Evolutionary conservation across 306 rosid genomes (phyloP), one percentile per base, ranked within the genome.

Genomic region (Calophaca sinica): DNA sequence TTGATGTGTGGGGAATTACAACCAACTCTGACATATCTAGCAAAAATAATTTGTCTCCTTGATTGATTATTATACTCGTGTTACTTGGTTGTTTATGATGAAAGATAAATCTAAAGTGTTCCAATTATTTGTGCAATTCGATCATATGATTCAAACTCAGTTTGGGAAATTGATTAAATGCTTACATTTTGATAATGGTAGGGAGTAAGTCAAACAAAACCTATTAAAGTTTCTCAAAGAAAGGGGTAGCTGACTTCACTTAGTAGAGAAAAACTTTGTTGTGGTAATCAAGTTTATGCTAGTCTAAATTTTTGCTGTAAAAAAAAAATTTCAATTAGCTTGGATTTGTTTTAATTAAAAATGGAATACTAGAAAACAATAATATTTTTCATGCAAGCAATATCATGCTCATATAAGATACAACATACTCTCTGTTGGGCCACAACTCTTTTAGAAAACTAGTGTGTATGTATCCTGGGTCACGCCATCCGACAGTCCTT

Each of bases 401-500:
- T 32, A 44, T 58, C 52, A 31, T 50, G 29, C 51, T 71, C 29
- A 68, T 70, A 13, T 52, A 75, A 55, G 77, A 52, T 68, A 59
- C 14, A 63, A 63, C 85, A 71, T 88, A 91, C 98, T 61, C 77
- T 83, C 59, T 82, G 81, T 87, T 89, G 49, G 97, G 98, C 98
- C 98, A 94, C 74, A 94, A 62, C 35, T 89, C 91, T 84, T 84
- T 94, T 66, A 94, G 82, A 79, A 94, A 94, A 80, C 90, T 81
- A 39, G 94, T 91, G 84, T 91, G 98, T 73, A 89, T 89, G 81
- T 73, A 94, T 73, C 96, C 96, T 12, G 98, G 98, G 72, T 91
- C 94, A 68, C 96, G 90, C 98, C 98, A 91, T 76, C 97, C 98
- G 48, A 88, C 94, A 28, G 97, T 89, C 49, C 91, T 88, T 77